Evolutionary conservation across 2,329 filamentous ascomycete species (phyloP), one percentile per base, ranked within the genome.

Genomic region (Myotisia sp.): DNA sequence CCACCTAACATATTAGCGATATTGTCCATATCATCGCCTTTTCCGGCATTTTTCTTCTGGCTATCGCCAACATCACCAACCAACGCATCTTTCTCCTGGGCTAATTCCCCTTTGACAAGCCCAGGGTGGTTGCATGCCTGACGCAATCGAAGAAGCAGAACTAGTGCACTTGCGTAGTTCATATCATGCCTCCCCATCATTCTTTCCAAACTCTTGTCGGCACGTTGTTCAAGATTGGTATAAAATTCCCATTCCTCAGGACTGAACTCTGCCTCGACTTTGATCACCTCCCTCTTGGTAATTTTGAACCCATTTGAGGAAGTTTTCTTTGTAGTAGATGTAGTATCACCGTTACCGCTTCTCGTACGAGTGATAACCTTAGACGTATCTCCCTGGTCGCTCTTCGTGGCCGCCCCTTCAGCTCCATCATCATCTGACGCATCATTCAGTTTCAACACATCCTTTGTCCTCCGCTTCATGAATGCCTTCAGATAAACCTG

Each of bases 401-500:
- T 23, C 6, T 58, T 53, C 32, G 63, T 62, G 9, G 70, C 73
- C 3, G 67, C 64, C 31, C 70, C 64, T 3, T 58, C 57, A 0
- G 56, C 56, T 37, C 55, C 56, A 17, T 79, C 76, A 40, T 81
- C 80, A 12, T 92, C 63, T 1, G 82, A 83, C 7, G 83, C 82
- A 7, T 83, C 83, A n/a, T n/a, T n/a, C 46, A 84, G 70, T 58
- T 90, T 93, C 40, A 98, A 63, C n/a, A 98, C 83, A 14, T 93
- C 85, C 58, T 98, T 98, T 6, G 86, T 95, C 26, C 90, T 76
- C n/a, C 90, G 77, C 63, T 95, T 93, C 90, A 98, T 98, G 61
- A 93, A 93, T 36, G 85, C 87, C 36, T 81, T 79, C 3, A 98
- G 64, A 41, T 92, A 75, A 37, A 79, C 75, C 45, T 93, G 85